Evolutionary conservation across 2,329 filamentous ascomycete species (phyloP).

Genomic region (Arthrobotrys sphaeroides): DNA sequence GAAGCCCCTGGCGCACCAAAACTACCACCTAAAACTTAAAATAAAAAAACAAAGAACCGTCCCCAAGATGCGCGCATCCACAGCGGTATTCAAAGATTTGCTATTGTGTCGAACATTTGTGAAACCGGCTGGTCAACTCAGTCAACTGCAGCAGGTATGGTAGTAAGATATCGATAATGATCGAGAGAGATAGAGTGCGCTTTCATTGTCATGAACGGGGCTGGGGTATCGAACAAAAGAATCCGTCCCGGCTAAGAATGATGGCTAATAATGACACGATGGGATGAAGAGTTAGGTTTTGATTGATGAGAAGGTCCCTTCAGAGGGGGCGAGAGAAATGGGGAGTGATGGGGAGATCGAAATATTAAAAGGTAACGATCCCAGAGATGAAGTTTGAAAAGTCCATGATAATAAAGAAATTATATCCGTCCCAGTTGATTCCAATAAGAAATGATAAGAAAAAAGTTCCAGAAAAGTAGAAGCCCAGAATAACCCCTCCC

Average conservation of each 20-base stretch:
- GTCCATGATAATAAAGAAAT: conserved; percentile 4
- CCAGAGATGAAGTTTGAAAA: neutral
- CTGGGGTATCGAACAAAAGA: conserved; percentile 28
- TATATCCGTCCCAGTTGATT: conserved; percentile 10
- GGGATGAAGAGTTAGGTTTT: conserved; percentile 14
- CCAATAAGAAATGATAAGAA: conserved; percentile 1
- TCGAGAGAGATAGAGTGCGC: neutral
- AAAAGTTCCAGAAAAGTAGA: conserved; percentile 3
- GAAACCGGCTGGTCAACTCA: neutral
- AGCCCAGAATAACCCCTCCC: conserved; percentile 12
- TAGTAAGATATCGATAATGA: neutral
- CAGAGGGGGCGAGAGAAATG: neutral
- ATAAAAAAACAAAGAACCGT: neutral
- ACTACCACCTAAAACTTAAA: neutral
- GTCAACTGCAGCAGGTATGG: neutral
- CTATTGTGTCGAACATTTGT: neutral
- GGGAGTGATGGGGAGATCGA: neutral
- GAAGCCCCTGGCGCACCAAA: neutral
- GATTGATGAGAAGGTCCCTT: neutral
- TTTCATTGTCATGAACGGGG: conserved; percentile 49
- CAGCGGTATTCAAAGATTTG: neutral
- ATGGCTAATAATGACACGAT: conserved; percentile 52
- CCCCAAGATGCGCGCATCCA: neutral
- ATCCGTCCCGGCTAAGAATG: conserved; percentile 24
- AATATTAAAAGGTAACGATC: neutral